Base-by-base conservation (phyloP, 768 basidiomycete genomes). In the Dictyophora rubrovolvata region DNA sequence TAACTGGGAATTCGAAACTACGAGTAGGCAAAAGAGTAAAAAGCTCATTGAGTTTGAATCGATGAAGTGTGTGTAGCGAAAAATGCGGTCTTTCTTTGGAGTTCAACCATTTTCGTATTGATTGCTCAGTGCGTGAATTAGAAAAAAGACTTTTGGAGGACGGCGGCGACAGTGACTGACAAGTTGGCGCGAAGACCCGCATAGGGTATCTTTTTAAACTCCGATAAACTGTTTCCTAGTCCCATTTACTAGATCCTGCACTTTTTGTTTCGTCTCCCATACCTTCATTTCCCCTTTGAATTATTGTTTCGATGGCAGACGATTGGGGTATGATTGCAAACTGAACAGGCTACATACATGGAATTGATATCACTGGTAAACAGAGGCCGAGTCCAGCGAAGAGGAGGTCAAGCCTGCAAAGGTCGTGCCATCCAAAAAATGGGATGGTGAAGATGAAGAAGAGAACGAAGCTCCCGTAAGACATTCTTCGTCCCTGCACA, bases 361-460 rank as follows among this genome's bases (percentile, higher is more conserved):
- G 10, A 17, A 46, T 48, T 48, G 12, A 58, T 51, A 18, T 9
- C 23, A 20, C 34, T 33, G 47, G 33, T 37, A 37, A 35, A 52
- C 21, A 59, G 57, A 59, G n/a, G 57, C 57, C 9, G 57, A 52
- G 14, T 59, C 57, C 14, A 23, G n/a, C 36, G 57, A 53, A 21
- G 57, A 52, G 49, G 37, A 51, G 33, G 16, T 28, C 20, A 59
- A 53, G 14, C 42, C 42, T n/a, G 57, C 33, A 21, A 59, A 60
- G 50, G 63, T 59, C 8, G 63, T 55, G 16, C 72, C 67, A 56
- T 84, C 79, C 70, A 78, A 73, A 61, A 90, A 87, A 72, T 96
- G 89, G 86, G 87, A 85, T 62, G 94, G 89, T 51, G 94, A 97
- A 70, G 94, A 96, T 67, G 89, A 89, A 66, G 92, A 94, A 0